phyloP scores from a whole-genome alignment of 2,329 filamentous ascomycete species.

The Coniella vitis region DNA sequence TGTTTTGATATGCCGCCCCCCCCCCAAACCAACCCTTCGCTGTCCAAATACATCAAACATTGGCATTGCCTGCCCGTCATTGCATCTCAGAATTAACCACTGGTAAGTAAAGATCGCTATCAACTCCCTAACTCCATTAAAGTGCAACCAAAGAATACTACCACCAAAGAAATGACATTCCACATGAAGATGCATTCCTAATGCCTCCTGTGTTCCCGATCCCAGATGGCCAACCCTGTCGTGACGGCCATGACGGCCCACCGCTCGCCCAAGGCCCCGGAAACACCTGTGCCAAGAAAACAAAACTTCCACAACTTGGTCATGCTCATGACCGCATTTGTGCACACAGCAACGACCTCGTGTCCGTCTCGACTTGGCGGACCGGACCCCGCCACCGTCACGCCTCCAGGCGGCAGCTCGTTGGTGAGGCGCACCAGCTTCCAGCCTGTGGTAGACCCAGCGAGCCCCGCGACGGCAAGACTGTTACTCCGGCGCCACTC shows the following conservation, averaged over 20 bases:
- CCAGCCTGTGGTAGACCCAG: constrained; percentile 28
- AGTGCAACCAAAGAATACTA: background rate
- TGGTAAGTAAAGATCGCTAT: background rate
- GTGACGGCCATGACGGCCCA: constrained; percentile 37
- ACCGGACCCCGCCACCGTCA: constrained; percentile 14
- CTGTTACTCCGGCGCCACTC: constrained; percentile 36
- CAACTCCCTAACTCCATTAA: background rate
- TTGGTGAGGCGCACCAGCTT: constrained; percentile 33
- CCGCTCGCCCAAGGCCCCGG: constrained; percentile 32
- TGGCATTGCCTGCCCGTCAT: too few relatives aligned
- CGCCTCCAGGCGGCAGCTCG: constrained; percentile 15
- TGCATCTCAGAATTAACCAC: too few relatives aligned
- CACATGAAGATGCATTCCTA: too few relatives aligned
- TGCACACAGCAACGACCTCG: constrained; percentile 37
- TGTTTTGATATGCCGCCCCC: too few relatives aligned
- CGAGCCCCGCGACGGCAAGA: constrained; percentile 27
- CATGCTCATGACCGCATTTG: constrained; percentile 23
- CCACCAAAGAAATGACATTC: background rate
- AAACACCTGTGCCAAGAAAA: constrained; percentile 33
- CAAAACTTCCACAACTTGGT: constrained; percentile 31
- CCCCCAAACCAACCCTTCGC: too few relatives aligned
- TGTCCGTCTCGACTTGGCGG: constrained; percentile 27
- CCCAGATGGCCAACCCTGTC: constrained; percentile 29
- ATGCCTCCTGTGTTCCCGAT: constrained; percentile 23
- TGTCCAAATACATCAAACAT: too few relatives aligned